phyloP scores from a whole-genome alignment of 2,329 filamentous ascomycete genomes.

The Metarhizium album region DNA sequence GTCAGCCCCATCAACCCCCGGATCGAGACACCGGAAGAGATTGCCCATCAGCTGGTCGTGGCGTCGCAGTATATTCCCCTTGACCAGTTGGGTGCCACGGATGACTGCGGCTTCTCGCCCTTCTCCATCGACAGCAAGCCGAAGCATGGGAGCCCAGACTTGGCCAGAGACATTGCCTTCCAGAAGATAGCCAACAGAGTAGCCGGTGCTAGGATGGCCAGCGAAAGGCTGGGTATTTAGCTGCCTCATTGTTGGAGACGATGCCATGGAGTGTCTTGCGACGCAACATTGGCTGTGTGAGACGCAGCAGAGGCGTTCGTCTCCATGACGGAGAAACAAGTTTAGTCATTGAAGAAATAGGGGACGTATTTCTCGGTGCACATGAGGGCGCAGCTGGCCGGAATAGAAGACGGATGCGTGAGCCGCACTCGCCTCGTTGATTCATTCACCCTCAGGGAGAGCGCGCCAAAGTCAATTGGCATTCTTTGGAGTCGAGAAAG shows the following conservation, averaged over 20 bases:
- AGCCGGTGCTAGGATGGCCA: slow-evolving; percentile 5
- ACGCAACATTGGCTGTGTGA: no score
- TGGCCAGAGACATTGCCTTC: slow-evolving; percentile 8
- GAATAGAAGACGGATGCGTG: no score
- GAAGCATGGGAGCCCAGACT: slow-evolving; percentile 7
- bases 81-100: slow-evolving; percentile 8
- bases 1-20: slow-evolving; percentile 6
- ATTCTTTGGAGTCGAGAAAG: no score
- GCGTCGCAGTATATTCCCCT: slow-evolving; percentile 6
- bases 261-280: no score
- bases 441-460: no score
- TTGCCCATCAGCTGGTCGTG: slow-evolving; percentile 6
- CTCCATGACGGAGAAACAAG: no score
- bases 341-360: no score
- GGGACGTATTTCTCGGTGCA: no score
- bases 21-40: slow-evolving; percentile 7
- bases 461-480: no score
- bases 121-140: slow-evolving; percentile 10
- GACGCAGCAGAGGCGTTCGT: no score
- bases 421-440: no score
- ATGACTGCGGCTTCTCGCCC: slow-evolving; percentile 9
- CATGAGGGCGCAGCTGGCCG: no score
- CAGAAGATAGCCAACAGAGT: slow-evolving; percentile 7
- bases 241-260: background rate
- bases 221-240: slow-evolving; percentile 4